Percentiles rank a stretch among this genome's conserved stretches.
Evolutionary conservation across 805 yeast species (phyloP).

Genomic region (Metschnikowia similis): DNA sequence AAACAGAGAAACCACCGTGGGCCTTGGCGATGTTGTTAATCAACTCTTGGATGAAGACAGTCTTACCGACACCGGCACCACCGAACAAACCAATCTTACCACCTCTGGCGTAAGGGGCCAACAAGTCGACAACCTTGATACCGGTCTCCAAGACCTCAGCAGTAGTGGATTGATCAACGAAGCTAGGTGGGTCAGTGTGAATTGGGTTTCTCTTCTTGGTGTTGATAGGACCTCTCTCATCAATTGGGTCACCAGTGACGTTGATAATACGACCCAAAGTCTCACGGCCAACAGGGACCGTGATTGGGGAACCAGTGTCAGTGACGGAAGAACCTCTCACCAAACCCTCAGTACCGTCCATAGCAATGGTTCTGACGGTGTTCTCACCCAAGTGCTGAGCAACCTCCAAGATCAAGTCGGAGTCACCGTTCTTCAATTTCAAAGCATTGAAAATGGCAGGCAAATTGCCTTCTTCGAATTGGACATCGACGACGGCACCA

Average conservation of each 20-base stretch:
- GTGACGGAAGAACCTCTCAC: conserved; percentile 90
- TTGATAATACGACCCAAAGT: conserved; percentile 98
- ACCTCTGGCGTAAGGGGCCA: conserved; percentile 99
- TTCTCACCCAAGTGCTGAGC: conserved; percentile 99
- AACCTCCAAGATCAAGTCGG: conserved; percentile 92
- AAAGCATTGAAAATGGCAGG: conserved; percentile 98
- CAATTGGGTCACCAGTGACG: conserved; percentile 99
- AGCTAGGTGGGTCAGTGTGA: conserved; percentile 96
- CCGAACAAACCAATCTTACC: conserved; percentile 99
- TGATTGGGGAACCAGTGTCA: conserved; percentile 98
- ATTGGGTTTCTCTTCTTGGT: conserved; percentile 92
- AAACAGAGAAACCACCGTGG: conserved; percentile 99
- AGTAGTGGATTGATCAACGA: conserved; percentile 93
- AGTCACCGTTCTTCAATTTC: conserved; percentile 72
- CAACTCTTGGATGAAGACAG: conserved; percentile 99
- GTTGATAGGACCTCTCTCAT: conserved; percentile 98
- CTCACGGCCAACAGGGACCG: conserved; percentile 99
- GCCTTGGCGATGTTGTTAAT: conserved; percentile 99
- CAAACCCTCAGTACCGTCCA: conserved; percentile 99
- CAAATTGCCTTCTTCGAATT: conserved; percentile 94
- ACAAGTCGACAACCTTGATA: conserved; percentile 98
- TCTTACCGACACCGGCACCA: conserved; percentile 99
- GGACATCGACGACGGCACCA: conserved; percentile 99
- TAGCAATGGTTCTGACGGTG: conserved; percentile 99
- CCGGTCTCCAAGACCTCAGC: conserved; percentile 99